Conservation (phyloP, 2,329 filamentous ascomycete genomes). For the Pseudogymnoascus sp. region DNA sequence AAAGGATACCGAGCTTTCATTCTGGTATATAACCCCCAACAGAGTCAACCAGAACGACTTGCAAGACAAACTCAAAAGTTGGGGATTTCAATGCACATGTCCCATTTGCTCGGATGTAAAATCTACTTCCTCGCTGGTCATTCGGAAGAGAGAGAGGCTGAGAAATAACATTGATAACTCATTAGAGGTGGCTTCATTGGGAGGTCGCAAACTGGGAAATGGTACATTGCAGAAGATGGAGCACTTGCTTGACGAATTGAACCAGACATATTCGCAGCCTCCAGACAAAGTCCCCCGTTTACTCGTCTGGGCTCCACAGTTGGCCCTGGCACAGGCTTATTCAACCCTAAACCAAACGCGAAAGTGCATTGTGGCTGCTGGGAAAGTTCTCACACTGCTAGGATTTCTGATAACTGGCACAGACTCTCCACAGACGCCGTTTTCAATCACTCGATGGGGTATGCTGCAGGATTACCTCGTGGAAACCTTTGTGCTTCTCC, state of each 20-base stretch:
- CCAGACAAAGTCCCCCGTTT: slow-evolving; percentile 22
- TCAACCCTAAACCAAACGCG: neutral
- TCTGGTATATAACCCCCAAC: slow-evolving; percentile 29
- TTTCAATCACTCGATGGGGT: slow-evolving; percentile 22
- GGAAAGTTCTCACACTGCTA: slow-evolving; percentile 4
- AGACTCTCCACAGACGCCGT: slow-evolving; percentile 8
- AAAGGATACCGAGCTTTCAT: slow-evolving; percentile 37
- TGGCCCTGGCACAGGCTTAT: slow-evolving; percentile 17
- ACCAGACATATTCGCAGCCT: slow-evolving; percentile 20
- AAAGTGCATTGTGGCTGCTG: slow-evolving; percentile 3
- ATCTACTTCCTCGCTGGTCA: neutral
- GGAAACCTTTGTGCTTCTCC: slow-evolving; percentile 24
- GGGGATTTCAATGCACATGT: slow-evolving; percentile 37
- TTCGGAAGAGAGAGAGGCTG: neutral
- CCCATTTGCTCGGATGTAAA: neutral
- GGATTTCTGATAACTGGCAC: slow-evolving; percentile 13
- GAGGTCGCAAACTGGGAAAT: neutral
- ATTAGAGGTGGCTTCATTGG: neutral
- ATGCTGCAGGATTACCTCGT: slow-evolving; percentile 21
- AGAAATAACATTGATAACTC: neutral
- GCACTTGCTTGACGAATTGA: slow-evolving; percentile 13
- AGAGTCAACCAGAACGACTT: slow-evolving; percentile 19
- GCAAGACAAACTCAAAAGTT: slow-evolving; percentile 26
- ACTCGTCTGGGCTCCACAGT: slow-evolving; percentile 13
- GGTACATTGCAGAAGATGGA: slow-evolving; percentile 12